Evolutionary conservation across 192 early-diverging fungal genomes (phyloP).

Genomic region (Backusella parvicylindrica): DNA sequence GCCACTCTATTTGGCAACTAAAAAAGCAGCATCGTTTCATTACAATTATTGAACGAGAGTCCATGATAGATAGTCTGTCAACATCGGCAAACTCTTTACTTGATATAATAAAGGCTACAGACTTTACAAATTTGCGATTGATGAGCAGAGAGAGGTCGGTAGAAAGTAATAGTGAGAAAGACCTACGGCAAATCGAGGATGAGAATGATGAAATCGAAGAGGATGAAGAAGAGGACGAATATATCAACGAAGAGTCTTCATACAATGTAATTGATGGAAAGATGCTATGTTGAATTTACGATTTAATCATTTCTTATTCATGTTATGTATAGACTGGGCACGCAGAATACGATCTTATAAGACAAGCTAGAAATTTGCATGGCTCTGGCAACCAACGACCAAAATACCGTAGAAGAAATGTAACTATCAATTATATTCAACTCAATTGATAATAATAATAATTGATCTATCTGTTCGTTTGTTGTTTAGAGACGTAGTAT

Average conservation of each 20-base stretch:
- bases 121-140: background rate
- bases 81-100: background rate
- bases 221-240: background rate
- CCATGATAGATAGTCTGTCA: background rate
- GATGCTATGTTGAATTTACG: background rate
- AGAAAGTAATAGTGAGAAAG: background rate
- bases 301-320: background rate
- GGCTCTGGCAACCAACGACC: background rate
- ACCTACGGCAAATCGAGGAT: background rate
- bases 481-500: slow-evolving; percentile 12
- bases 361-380: slow-evolving; percentile 15
- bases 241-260: background rate
- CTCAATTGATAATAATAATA: background rate
- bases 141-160: background rate
- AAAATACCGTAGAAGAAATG: slow-evolving; percentile 19
- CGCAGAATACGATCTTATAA: slow-evolving; percentile 10
- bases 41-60: background rate
- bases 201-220: background rate
- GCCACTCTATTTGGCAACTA: slow-evolving; percentile 5
- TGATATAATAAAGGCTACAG: background rate
- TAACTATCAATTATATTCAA: background rate
- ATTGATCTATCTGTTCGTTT: background rate
- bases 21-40: background rate
- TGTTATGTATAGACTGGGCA: background rate
- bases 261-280: background rate